phyloP scores from a whole-genome alignment of 225 moss, liverwort and hornwort genomes.

The Polytrichum formosum region DNA sequence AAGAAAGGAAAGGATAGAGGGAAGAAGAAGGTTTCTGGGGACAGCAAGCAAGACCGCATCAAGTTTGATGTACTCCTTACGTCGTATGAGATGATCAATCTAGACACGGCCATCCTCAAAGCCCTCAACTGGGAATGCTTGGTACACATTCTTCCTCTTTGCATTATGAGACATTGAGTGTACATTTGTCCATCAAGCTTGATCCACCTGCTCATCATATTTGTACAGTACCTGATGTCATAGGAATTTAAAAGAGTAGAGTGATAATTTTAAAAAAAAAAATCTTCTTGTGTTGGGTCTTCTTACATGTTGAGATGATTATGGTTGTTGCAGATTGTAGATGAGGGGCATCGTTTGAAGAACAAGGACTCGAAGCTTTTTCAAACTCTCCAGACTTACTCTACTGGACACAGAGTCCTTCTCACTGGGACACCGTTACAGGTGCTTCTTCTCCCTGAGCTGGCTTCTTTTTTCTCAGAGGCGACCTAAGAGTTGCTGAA shows the following conservation, averaged over 20 bases:
- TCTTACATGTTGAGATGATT: slow-evolving; percentile 4
- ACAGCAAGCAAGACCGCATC: slow-evolving; percentile 87
- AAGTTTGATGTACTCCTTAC: slow-evolving; percentile 98
- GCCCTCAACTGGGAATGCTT: slow-evolving; percentile 96
- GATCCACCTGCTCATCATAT: no score
- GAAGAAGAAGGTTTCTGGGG: slow-evolving; percentile 69
- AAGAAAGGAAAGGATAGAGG: slow-evolving; percentile 83
- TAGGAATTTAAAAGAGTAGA: not conserved
- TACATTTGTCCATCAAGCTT: not conserved
- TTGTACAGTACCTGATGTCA: no score
- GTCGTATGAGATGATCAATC: slow-evolving; percentile 94
- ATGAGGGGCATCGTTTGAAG: slow-evolving; percentile 91
- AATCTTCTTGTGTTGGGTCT: not conserved
- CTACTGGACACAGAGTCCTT: slow-evolving; percentile 75
- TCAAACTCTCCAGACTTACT: slow-evolving; percentile 74
- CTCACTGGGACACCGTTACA: slow-evolving; percentile 90
- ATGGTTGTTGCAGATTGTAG: slow-evolving; percentile 56
- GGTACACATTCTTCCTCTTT: slow-evolving; percentile 37
- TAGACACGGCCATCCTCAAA: slow-evolving; percentile 78
- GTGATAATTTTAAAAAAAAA: not conserved
- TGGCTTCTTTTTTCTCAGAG: not conserved
- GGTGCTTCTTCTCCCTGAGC: slow-evolving; percentile 29
- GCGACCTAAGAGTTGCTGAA: not conserved
- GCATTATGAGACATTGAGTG: not conserved
- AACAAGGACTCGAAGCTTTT: slow-evolving; percentile 94